Conservation (phyloP, 73 alveolate species). For the Halteria grandinella region DNA sequence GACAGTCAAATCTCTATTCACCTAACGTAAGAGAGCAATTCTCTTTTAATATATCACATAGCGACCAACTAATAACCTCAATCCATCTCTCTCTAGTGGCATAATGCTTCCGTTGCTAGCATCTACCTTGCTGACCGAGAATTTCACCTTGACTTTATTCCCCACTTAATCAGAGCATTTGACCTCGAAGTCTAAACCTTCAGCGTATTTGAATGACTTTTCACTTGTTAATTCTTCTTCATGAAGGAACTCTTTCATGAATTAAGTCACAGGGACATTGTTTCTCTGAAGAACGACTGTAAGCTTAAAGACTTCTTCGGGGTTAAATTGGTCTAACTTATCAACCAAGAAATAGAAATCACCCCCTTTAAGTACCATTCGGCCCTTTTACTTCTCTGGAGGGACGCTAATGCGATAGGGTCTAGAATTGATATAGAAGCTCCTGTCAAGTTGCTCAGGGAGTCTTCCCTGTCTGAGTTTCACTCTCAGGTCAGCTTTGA, state of each 20-base stretch:
- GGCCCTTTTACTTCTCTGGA: slow-evolving; percentile 23
- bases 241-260: slow-evolving; percentile 36
- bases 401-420: slow-evolving; percentile 38
- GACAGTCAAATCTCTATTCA: background rate
- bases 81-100: slow-evolving; percentile 41
- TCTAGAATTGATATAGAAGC: slow-evolving; percentile 34
- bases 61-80: slow-evolving; percentile 13
- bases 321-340: slow-evolving; percentile 18
- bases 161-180: slow-evolving; percentile 23
- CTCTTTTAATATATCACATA: slow-evolving; percentile 6
- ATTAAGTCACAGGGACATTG: slow-evolving; percentile 41
- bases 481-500: slow-evolving; percentile 40
- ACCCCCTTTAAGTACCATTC: slow-evolving; percentile 40
- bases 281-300: slow-evolving; percentile 14
- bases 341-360: slow-evolving; percentile 18
- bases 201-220: slow-evolving; percentile 17
- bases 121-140: background rate
- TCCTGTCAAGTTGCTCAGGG: slow-evolving; percentile 8
- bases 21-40: background rate
- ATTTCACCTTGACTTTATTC: slow-evolving; percentile 16
- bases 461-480: slow-evolving; percentile 11
- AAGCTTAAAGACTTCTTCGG: slow-evolving; percentile 25
- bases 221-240: slow-evolving; percentile 27
- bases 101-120: background rate
- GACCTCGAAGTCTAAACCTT: background rate